Evolutionary conservation across 2,329 filamentous ascomycete genomes (phyloP).

Genomic region (Cercospora janseana): DNA sequence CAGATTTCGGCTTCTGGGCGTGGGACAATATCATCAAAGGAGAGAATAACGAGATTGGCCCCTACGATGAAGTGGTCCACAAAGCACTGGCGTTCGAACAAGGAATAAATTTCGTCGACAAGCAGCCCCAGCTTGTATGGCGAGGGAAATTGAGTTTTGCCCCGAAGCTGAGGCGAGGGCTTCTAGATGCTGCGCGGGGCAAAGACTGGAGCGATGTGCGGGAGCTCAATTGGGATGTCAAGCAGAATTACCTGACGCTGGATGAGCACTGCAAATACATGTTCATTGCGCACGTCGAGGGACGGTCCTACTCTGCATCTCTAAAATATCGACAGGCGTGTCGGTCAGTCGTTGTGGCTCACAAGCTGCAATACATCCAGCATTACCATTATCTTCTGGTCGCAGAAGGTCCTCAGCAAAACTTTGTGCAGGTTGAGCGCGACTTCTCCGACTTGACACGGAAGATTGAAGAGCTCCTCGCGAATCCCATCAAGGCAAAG

Average conservation of each 20-base stretch:
- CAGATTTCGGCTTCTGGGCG: conserved; percentile 55
- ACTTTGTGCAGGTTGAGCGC: conserved; percentile 28
- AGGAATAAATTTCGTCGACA: conserved; percentile 23
- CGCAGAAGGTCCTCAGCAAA: conserved; percentile 27
- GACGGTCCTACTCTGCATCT: conserved; percentile 30
- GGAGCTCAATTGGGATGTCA: conserved; percentile 29
- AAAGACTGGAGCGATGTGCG: conserved; percentile 42
- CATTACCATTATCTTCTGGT: conserved; percentile 29
- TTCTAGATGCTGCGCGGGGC: conserved; percentile 34
- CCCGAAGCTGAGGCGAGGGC: conserved; percentile 30
- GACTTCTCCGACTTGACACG: conserved; percentile 29
- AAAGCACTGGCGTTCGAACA: conserved; percentile 36
- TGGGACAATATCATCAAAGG: conserved; percentile 52
- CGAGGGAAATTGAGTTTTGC: conserved; percentile 34
- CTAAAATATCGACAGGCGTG: conserved; percentile 34
- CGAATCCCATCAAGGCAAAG: conserved; percentile 24
- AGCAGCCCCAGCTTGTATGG: conserved; percentile 34
- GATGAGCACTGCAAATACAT: conserved; percentile 33
- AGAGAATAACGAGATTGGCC: conserved; percentile 27
- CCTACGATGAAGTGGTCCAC: conserved; percentile 36
- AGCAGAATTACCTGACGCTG: conserved; percentile 25
- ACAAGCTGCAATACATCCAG: conserved; percentile 30
- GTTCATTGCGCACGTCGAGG: conserved; percentile 37
- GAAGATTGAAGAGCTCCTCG: conserved; percentile 26
- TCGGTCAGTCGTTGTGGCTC: conserved; percentile 28